These are phyloP conservation scores for Claviceps capensis DNA, from an alignment of 2,329 filamentous ascomycete species.

Conservation along the genomic window DNA sequence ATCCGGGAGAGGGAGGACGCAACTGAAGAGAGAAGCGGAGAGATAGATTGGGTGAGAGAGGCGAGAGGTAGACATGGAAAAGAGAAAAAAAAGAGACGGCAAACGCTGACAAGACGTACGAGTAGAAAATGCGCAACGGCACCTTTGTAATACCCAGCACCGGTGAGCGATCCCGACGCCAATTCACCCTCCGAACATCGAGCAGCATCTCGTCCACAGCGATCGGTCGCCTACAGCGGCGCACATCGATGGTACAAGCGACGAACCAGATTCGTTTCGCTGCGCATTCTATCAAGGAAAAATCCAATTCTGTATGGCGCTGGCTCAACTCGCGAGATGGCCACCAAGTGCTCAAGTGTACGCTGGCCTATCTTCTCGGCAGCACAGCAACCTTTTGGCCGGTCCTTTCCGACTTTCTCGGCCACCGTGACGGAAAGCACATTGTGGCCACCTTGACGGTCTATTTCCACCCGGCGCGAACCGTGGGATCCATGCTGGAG, in stretches of 20 bases:
- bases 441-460: conserved; percentile 88
- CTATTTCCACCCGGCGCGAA: conserved; percentile 84
- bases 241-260: conserved; percentile 9
- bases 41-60: background rate
- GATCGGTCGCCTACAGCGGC: conserved; percentile 7
- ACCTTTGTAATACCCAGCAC: conserved; percentile 79
- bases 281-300: conserved; percentile 14
- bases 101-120: background rate
- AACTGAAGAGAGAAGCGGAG: background rate
- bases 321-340: conserved; percentile 63
- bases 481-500: conserved; percentile 80
- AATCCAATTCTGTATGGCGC: conserved; percentile 28
- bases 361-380: conserved; percentile 74
- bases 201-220: conserved; percentile 16
- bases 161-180: conserved; percentile 68
- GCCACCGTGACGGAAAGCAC: conserved; percentile 81
- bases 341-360: conserved; percentile 77
- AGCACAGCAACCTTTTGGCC: conserved; percentile 77
- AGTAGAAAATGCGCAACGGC: conserved; percentile 63
- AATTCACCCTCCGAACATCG: conserved; percentile 59
- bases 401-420: conserved; percentile 57
- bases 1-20: too few relatives aligned
- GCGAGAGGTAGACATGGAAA: background rate
- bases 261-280: conserved; percentile 8
- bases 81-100: background rate